Conservation (phyloP, 495 filamentous ascomycete species). For the Pyronema omphalodes region DNA sequence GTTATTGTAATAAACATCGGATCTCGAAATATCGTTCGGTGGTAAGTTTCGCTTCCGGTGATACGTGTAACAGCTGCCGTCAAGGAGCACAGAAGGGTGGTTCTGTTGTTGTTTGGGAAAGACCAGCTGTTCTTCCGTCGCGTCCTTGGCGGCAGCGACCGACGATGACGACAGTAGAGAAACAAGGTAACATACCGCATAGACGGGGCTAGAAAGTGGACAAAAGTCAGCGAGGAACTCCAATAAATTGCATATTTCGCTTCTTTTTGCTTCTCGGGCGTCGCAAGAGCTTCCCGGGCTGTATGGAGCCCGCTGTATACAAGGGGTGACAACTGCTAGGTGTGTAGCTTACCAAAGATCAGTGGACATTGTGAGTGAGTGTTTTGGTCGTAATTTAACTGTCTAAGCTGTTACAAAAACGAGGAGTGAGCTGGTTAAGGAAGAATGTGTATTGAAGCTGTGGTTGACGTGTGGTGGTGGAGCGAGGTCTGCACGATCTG, state of each 20-base stretch:
- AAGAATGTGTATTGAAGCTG: neutral
- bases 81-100: neutral
- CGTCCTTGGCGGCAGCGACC: conserved; percentile 3
- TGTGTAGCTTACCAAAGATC: conserved; percentile 21
- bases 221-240: conserved; percentile 28
- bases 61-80: neutral
- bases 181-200: conserved; percentile 65
- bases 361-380: conserved; percentile 16
- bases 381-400: neutral
- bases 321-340: conserved; percentile 1
- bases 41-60: neutral
- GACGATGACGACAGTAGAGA: neutral
- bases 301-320: conserved; percentile 1
- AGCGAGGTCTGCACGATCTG: neutral
- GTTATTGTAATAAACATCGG: neutral
- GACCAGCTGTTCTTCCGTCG: conserved; percentile 3
- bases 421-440: neutral
- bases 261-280: too few species aligned
- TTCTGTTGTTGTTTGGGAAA: neutral
- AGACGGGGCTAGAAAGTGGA: conserved; percentile 58
- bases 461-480: neutral
- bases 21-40: neutral
- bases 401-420: neutral
- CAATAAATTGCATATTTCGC: neutral
- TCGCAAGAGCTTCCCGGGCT: neutral